Percentiles rank a stretch among this genome's conserved stretches.
Evolutionary conservation across 495 filamentous ascomycete genomes (phyloP).

Genomic region (Rostrohypoxylon terebratum): DNA sequence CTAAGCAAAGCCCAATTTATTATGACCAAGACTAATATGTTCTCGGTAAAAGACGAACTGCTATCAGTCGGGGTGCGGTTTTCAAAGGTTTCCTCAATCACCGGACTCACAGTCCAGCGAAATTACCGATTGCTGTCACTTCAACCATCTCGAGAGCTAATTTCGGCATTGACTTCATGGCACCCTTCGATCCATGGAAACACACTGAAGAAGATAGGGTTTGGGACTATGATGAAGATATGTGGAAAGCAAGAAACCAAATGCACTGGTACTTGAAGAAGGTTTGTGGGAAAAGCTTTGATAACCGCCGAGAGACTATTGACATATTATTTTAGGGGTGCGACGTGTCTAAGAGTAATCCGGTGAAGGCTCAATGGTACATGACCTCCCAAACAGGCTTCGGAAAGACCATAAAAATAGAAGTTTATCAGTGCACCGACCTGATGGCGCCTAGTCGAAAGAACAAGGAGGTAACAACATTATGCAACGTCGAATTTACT

Average conservation of each 20-base stretch:
- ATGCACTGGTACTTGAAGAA: slow-evolving; percentile 31
- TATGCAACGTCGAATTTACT: not conserved
- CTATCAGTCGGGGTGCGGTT: slow-evolving; percentile 44
- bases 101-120: not conserved
- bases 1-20: not conserved
- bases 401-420: not conserved
- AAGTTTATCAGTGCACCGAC: not conserved
- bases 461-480: not conserved
- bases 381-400: not conserved
- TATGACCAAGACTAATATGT: not conserved
- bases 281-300: not conserved
- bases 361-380: not conserved
- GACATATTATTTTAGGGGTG: not conserved
- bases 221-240: not conserved
- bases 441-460: not conserved
- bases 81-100: slow-evolving; percentile 36
- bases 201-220: slow-evolving; percentile 14
- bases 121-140: not conserved
- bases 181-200: not conserved
- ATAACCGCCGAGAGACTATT: too few species aligned
- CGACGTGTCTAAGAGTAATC: not conserved
- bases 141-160: slow-evolving; percentile 35
- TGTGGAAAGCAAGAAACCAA: slow-evolving; percentile 15
- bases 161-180: slow-evolving; percentile 20
- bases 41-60: slow-evolving; percentile 32